phyloP scores from a whole-genome alignment of 2,329 filamentous ascomycete species.

The Penicillium vulpinum region DNA sequence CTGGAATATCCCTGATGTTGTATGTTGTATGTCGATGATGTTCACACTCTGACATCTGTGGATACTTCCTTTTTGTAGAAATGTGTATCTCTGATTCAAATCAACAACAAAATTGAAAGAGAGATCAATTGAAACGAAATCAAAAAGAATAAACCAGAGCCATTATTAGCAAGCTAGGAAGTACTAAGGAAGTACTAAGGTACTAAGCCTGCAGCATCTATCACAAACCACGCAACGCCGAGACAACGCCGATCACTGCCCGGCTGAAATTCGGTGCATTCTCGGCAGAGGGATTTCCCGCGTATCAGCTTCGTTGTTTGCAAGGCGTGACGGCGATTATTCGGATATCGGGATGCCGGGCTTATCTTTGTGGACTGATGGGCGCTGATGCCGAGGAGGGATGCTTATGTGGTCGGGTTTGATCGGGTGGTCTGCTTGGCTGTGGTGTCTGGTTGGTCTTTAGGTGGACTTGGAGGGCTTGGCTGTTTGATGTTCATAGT shows the following conservation, averaged over 20 bases:
- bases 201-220: neutral
- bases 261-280: constrained; percentile 16
- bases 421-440: neutral
- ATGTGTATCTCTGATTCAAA: neutral
- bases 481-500: neutral
- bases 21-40: neutral
- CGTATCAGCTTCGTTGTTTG: neutral
- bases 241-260: constrained; percentile 12
- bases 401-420: neutral
- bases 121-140: neutral
- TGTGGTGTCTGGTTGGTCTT: neutral
- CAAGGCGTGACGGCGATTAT: neutral
- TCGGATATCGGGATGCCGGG: constrained; percentile 9
- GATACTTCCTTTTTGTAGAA: neutral
- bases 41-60: too few relatives aligned
- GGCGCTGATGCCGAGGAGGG: neutral
- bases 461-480: neutral
- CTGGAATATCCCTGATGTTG: too few relatives aligned
- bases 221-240: constrained; percentile 5
- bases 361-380: neutral
- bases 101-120: neutral
- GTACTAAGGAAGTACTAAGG: too few relatives aligned
- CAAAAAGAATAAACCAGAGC: neutral
- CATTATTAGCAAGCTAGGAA: neutral
- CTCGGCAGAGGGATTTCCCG: neutral